These are phyloP conservation scores for Solanum piurae DNA, from an alignment of 257 asterid genomes.

Conservation along the genomic window DNA sequence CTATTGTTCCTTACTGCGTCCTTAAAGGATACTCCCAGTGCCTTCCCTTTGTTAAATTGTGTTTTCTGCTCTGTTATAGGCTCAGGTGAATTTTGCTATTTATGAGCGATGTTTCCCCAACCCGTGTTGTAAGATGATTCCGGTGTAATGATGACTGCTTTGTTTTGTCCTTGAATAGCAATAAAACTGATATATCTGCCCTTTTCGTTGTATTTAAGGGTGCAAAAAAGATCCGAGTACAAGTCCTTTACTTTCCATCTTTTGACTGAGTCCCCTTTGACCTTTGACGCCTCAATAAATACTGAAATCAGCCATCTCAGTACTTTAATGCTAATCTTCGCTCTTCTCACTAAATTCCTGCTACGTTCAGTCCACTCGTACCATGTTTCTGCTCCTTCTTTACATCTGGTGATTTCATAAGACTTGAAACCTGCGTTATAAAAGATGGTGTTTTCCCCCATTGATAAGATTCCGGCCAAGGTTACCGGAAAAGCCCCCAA, in stretches of 20 bases:
- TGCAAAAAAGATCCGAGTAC: background rate
- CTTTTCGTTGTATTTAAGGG: background rate
- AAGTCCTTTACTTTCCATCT: background rate
- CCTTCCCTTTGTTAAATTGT: background rate
- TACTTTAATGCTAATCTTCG: background rate
- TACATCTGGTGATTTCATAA: no score
- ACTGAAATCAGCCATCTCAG: background rate
- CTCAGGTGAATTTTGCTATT: background rate
- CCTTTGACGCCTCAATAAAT: background rate
- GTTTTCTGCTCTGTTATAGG: no score
- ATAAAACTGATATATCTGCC: background rate
- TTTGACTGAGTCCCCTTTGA: background rate
- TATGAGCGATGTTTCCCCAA: background rate
- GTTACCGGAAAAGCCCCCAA: no score
- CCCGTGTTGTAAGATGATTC: background rate
- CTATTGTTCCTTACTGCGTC: no score
- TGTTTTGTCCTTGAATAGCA: background rate
- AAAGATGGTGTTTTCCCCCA: no score
- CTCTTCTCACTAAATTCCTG: background rate
- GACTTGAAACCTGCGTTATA: no score
- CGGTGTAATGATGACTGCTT: background rate
- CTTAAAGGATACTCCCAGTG: background rate
- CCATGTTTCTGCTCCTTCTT: background rate
- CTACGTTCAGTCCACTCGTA: background rate
- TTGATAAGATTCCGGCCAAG: no score